Conservation (phyloP, 2,329 filamentous ascomycete genomes). For the Talaromyces piceae region DNA sequence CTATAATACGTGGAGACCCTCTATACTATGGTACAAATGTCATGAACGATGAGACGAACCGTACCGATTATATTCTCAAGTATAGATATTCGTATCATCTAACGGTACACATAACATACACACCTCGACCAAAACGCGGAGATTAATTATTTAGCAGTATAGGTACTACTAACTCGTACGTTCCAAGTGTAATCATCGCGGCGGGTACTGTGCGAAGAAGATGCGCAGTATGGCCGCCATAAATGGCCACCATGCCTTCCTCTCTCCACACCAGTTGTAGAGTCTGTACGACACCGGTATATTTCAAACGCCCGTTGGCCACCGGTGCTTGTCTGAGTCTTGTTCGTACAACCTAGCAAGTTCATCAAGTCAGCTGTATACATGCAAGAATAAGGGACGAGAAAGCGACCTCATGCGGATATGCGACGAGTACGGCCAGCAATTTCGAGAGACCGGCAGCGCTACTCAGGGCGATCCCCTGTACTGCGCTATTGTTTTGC, state of each 20-base stretch:
- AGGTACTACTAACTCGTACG: slow-evolving; percentile 27
- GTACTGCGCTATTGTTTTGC: background rate
- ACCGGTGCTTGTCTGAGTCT: slow-evolving; percentile 29
- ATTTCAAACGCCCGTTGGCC: slow-evolving; percentile 27
- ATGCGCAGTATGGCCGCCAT: slow-evolving; percentile 30
- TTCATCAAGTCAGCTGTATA: background rate
- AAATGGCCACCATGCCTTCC: slow-evolving; percentile 29
- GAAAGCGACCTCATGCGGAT: background rate
- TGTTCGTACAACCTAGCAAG: slow-evolving; percentile 27
- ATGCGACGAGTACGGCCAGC: background rate
- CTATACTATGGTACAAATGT: too few species aligned
- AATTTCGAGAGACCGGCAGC: slow-evolving; percentile 1
- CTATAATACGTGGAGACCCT: too few species aligned
- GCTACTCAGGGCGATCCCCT: background rate
- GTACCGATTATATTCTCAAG: too few species aligned
- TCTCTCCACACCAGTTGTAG: slow-evolving; percentile 27
- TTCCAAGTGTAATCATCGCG: slow-evolving; percentile 30
- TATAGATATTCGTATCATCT: too few species aligned
- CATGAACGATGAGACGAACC: too few species aligned
- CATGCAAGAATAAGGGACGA: background rate
- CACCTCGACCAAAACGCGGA: background rate
- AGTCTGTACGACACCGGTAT: slow-evolving; percentile 29
- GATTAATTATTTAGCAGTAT: background rate
- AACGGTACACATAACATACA: background rate
- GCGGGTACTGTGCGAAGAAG: slow-evolving; percentile 29